phyloP scores from a whole-genome alignment of 768 basidiomycete species.

The Amanita muscaria region DNA sequence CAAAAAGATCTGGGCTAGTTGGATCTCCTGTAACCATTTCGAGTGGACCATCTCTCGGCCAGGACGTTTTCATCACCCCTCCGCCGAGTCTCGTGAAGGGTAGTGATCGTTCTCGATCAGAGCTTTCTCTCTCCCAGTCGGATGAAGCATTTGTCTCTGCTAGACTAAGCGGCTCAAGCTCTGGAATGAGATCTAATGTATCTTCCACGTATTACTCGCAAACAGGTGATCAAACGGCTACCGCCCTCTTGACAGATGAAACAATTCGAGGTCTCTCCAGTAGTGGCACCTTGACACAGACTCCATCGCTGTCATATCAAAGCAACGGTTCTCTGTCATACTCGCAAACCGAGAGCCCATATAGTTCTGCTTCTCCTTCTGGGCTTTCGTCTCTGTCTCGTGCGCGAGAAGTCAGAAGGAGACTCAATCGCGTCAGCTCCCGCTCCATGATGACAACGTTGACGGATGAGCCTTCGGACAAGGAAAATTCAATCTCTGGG shows the following conservation, averaged over 20 bases:
- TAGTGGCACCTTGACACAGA: conserved; percentile 29
- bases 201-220: conserved; percentile 32
- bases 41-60: conserved; percentile 48
- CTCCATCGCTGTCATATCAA: conserved; percentile 44
- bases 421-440: conserved; percentile 31
- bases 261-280: conserved; percentile 26
- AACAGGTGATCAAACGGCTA: conserved; percentile 19
- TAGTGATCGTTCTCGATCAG: conserved; percentile 24
- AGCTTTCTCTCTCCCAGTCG: conserved; percentile 14
- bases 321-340: conserved; percentile 47
- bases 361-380: conserved; percentile 41
- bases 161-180: conserved; percentile 21
- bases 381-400: conserved; percentile 41
- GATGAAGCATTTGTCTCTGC: conserved; percentile 35
- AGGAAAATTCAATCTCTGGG: conserved; percentile 36
- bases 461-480: conserved; percentile 43
- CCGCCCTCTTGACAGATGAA: conserved; percentile 21
- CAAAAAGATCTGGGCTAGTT: conserved; percentile 30
- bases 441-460: conserved; percentile 35
- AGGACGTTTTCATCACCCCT: conserved; percentile 33
- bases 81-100: conserved; percentile 29
- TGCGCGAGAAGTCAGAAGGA: conserved; percentile 47
- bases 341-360: conserved; percentile 34
- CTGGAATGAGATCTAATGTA: conserved; percentile 20
- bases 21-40: conserved; percentile 67